A percentile compares a stretch with the other conserved stretches of the same genome.
Evolutionary conservation across 192 early-diverging fungal genomes (phyloP).

Genomic region (Martensiomyces pterosporus): DNA sequence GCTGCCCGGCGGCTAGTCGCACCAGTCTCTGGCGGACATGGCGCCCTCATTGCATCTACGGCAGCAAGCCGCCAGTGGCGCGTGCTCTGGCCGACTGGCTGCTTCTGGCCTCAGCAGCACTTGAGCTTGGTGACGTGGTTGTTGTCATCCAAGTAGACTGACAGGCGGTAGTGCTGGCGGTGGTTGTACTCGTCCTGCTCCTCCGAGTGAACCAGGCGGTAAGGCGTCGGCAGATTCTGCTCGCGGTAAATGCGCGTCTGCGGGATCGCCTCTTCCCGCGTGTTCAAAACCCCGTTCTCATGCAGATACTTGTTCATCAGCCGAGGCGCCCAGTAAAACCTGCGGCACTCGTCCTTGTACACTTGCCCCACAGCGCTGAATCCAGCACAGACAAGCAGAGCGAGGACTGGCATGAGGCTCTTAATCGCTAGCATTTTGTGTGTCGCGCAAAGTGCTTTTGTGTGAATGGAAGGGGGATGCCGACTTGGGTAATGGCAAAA

Average conservation of each 20-base stretch:
- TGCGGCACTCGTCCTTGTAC: constrained; percentile 40
- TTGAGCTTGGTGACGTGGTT: constrained; percentile 50
- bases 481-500: too few relatives aligned
- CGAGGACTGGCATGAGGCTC: too few relatives aligned
- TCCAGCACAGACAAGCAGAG: too few relatives aligned
- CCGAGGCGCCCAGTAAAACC: constrained; percentile 48
- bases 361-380: constrained; percentile 31
- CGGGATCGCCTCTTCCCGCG: constrained; percentile 32
- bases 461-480: too few relatives aligned
- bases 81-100: too few relatives aligned
- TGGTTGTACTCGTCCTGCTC: constrained; percentile 45
- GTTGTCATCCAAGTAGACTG: constrained; percentile 38
- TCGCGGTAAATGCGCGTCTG: constrained; percentile 25
- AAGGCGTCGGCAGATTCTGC: constrained; percentile 41
- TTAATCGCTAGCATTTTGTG: too few relatives aligned
- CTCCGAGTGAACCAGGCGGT: constrained; percentile 31
- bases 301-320: constrained; percentile 50
- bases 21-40: too few relatives aligned
- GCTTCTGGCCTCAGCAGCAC: constrained; percentile 35
- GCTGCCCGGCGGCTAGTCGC: too few relatives aligned
- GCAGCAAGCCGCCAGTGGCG: too few relatives aligned
- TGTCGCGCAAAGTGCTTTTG: too few relatives aligned
- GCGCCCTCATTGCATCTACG: too few relatives aligned
- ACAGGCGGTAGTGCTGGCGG: constrained; percentile 44
- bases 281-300: constrained; percentile 41